phyloP scores from a whole-genome alignment of 768 basidiomycete species.

The Ephemerocybe angulata region DNA sequence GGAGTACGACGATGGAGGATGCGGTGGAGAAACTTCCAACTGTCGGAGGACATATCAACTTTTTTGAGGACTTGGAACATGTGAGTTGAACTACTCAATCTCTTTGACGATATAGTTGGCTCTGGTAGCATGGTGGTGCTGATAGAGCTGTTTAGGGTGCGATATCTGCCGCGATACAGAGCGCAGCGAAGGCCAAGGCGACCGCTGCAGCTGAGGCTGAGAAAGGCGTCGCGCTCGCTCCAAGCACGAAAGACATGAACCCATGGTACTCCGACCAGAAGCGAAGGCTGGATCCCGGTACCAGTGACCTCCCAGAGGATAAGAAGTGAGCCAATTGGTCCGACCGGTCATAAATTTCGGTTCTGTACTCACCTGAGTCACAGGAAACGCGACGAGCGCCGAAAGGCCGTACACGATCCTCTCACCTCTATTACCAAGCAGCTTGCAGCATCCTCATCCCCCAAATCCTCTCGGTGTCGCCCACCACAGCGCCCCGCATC shows the following conservation, averaged over 20 bases:
- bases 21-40: conserved; percentile 38
- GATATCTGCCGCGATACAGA: conserved; percentile 40
- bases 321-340: conserved; percentile 30
- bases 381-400: conserved; percentile 61
- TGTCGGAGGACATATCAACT: conserved; percentile 70
- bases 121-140: too few species aligned
- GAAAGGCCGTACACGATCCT: conserved; percentile 66
- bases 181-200: conserved; percentile 41
- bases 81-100: too few species aligned
- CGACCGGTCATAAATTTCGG: background rate
- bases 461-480: conserved; percentile 4
- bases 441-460: conserved; percentile 37
- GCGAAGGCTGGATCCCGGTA: conserved; percentile 23
- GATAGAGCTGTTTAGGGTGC: conserved; percentile 30
- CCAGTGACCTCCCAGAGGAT: conserved; percentile 27
- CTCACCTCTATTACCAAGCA: conserved; percentile 70
- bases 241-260: conserved; percentile 69
- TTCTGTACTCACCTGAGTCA: background rate
- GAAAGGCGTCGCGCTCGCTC: conserved; percentile 70
- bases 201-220: conserved; percentile 49
- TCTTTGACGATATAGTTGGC: too few species aligned
- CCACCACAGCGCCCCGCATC: background rate
- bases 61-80: conserved; percentile 80
- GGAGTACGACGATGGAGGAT: conserved; percentile 30
- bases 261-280: conserved; percentile 73